Conservation (phyloP, 768 basidiomycete species). For the Mycena chlorophos region DNA sequence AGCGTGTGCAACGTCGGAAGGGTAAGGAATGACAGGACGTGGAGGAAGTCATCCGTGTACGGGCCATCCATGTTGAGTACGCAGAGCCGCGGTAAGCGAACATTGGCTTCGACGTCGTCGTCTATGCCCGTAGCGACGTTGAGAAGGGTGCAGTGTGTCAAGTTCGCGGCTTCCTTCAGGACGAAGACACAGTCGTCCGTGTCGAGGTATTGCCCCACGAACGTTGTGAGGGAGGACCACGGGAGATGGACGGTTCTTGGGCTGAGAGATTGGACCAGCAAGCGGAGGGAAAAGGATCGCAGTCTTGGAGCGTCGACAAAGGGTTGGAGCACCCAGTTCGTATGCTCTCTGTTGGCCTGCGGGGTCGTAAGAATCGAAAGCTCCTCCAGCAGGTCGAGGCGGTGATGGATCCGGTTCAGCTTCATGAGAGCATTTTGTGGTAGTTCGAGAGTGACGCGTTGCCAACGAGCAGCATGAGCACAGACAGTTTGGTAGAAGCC, state of each 20-base stretch:
- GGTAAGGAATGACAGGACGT: not conserved
- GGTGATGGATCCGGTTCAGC: not conserved
- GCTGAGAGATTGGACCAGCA: not conserved
- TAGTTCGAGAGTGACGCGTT: not conserved
- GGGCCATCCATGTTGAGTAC: not conserved
- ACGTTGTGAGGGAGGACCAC: not conserved
- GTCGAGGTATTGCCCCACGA: not conserved
- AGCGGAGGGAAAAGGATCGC: not conserved
- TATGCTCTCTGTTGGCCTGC: not conserved
- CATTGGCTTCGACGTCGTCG: not conserved
- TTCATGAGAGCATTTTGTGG: not conserved
- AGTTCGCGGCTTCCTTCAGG: not conserved
- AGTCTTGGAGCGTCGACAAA: not conserved
- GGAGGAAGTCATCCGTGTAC: not conserved
- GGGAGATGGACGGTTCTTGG: not conserved
- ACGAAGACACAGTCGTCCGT: not conserved
- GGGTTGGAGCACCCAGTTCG: not conserved
- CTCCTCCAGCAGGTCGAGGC: not conserved
- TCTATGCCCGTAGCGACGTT: not conserved
- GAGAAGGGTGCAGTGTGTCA: not conserved
- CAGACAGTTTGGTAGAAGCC: constrained; percentile 2
- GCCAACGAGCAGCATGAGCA: constrained; percentile 4
- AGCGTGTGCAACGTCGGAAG: not conserved
- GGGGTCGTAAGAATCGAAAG: not conserved
- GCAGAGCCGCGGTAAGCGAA: not conserved